Conservation (phyloP, 2,329 filamentous ascomycete species). For the Fusarium annulatum region DNA sequence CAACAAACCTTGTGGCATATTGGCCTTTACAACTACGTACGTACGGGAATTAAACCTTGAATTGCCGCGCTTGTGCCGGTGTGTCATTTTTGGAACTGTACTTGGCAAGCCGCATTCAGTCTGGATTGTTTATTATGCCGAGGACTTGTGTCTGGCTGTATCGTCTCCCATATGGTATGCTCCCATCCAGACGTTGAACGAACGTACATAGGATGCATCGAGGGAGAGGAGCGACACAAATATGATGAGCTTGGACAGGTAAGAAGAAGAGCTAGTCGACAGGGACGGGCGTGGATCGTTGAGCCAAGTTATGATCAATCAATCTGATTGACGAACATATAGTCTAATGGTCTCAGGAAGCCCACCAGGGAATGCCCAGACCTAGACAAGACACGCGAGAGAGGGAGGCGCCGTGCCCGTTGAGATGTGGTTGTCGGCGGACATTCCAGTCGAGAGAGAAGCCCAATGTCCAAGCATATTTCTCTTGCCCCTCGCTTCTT, state of each 20-base stretch:
- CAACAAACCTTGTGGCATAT: slow-evolving; percentile 14
- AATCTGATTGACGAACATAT: not conserved
- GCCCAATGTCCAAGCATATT: slow-evolving; percentile 31
- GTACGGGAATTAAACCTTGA: slow-evolving; percentile 31
- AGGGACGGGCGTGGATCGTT: not conserved
- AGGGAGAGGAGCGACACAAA: not conserved
- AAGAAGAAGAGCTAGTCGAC: not conserved
- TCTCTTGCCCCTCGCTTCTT: not conserved
- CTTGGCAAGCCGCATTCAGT: not conserved
- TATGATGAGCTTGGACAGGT: not conserved
- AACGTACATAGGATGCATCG: not conserved
- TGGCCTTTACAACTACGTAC: slow-evolving; percentile 4
- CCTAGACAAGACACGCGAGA: slow-evolving; percentile 9
- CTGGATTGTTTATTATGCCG: not conserved
- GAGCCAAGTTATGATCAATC: not conserved
- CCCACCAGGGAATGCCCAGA: not conserved
- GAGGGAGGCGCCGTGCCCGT: slow-evolving; percentile 39
- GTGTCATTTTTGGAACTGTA: not conserved
- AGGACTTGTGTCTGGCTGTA: not conserved
- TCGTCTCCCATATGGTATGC: not conserved
- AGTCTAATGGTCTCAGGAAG: not conserved
- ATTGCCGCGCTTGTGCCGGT: slow-evolving; percentile 12
- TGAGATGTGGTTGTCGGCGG: slow-evolving; percentile 30
- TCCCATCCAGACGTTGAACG: not conserved
- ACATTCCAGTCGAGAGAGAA: slow-evolving; percentile 29